Percentiles rank a stretch among this genome's conserved stretches.
Conservation (phyloP, 768 basidiomycete species). For the Candolleomyces efflorescens region DNA sequence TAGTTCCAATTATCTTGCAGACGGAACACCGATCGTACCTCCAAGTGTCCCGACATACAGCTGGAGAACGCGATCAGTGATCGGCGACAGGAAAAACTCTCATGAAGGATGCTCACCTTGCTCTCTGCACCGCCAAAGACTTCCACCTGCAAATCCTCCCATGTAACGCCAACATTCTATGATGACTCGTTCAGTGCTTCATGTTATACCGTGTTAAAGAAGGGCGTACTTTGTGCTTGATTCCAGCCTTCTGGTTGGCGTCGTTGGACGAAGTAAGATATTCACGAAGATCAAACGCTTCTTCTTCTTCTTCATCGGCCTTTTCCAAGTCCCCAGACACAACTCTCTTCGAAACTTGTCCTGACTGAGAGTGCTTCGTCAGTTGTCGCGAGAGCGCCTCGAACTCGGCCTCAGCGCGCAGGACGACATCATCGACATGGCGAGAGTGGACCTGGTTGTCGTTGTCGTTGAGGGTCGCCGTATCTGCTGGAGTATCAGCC, state of each 20-base stretch:
- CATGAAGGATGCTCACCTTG: slow-evolving; percentile 37
- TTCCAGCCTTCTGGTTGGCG: slow-evolving; percentile 58
- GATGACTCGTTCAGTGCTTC: not conserved
- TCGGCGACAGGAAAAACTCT: not conserved
- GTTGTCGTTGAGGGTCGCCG: slow-evolving; percentile 25
- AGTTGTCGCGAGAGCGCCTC: slow-evolving; percentile 9
- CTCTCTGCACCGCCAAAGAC: slow-evolving; percentile 50
- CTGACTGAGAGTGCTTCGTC: not conserved
- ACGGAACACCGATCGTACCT: slow-evolving; percentile 32
- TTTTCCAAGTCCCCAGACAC: slow-evolving; percentile 29
- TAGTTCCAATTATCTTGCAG: not conserved
- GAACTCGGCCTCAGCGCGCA: slow-evolving; percentile 24
- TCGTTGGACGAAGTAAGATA: slow-evolving; percentile 67
- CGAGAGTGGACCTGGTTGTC: not conserved
- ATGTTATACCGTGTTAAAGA: not conserved
- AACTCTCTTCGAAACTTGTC: slow-evolving; percentile 1
- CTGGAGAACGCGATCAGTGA: slow-evolving; percentile 22
- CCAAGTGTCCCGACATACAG: slow-evolving; percentile 58
- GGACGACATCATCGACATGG: slow-evolving; percentile 3
- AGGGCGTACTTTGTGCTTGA: slow-evolving; percentile 52
- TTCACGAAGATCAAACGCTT: slow-evolving; percentile 60
- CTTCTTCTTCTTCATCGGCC: slow-evolving; percentile 24
- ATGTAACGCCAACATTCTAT: slow-evolving; percentile 67
- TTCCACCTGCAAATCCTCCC: slow-evolving; percentile 65
- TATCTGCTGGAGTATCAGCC: slow-evolving; percentile 26